Conservation (phyloP, 2,329 filamentous ascomycete species). For the Phyllosticta ampelicida region DNA sequence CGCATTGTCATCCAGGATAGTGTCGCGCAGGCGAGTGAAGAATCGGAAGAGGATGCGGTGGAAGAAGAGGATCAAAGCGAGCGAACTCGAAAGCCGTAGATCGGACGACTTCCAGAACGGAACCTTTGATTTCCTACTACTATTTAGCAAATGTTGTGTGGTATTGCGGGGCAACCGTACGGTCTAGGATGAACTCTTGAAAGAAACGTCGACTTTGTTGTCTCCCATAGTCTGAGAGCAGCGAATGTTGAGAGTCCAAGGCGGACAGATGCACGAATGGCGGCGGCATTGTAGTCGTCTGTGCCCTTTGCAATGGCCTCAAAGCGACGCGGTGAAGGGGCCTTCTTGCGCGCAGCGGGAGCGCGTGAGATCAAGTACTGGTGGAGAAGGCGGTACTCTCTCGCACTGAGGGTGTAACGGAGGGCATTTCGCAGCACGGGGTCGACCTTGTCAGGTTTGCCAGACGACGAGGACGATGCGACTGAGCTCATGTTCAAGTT, state of each 20-base stretch:
- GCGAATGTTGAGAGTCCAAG: constrained; percentile 33
- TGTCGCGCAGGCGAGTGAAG: constrained; percentile 66
- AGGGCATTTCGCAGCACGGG: constrained; percentile 75
- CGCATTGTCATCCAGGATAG: constrained; percentile 70
- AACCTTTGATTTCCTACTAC: constrained; percentile 15
- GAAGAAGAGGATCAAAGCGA: constrained; percentile 76
- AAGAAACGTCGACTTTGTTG: constrained; percentile 28
- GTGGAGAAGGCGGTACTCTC: constrained; percentile 78
- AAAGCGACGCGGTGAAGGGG: constrained; percentile 40
- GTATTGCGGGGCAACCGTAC: background rate
- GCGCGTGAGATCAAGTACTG: constrained; percentile 71
- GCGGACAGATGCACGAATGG: constrained; percentile 35
- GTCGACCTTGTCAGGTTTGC: constrained; percentile 36
- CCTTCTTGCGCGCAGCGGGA: constrained; percentile 44
- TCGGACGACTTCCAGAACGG: constrained; percentile 49
- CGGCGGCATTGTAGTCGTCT: constrained; percentile 38
- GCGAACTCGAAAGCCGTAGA: constrained; percentile 66
- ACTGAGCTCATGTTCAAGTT: constrained; percentile 23
- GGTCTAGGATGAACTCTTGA: constrained; percentile 20
- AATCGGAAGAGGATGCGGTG: constrained; percentile 88
- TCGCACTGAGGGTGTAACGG: constrained; percentile 70
- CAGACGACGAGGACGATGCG: constrained; percentile 19
- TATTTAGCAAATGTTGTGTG: background rate
- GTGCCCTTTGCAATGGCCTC: constrained; percentile 39
- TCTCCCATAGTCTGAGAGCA: constrained; percentile 38